phyloP scores from a whole-genome alignment of 331 rosid species.

The Spiraea crenata region DNA sequence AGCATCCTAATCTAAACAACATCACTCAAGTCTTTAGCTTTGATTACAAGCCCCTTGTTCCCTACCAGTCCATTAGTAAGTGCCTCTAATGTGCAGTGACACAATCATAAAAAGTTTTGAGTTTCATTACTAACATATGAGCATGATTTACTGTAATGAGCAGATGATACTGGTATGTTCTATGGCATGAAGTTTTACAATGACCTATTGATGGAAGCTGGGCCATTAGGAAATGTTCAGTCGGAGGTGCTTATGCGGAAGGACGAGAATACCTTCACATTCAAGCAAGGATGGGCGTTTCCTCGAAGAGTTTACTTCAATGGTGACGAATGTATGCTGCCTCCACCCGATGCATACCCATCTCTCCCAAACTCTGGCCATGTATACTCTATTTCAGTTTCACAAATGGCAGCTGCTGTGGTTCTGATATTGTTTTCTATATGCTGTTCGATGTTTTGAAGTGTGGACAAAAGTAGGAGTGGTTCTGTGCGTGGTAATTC shows the following conservation, averaged over 20 bases:
- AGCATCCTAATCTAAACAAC: constrained; percentile 80
- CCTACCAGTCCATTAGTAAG: constrained; percentile 61
- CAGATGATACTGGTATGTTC: constrained; percentile 98
- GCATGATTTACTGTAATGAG: constrained; percentile 22
- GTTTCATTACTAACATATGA: not conserved
- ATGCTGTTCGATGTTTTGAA: constrained; percentile 20
- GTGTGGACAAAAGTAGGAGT: not conserved
- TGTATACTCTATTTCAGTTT: constrained; percentile 20
- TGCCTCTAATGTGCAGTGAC: not conserved
- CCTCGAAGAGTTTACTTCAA: constrained; percentile 88
- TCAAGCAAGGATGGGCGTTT: constrained; percentile 93
- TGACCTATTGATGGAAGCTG: constrained; percentile 86
- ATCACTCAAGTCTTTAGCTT: constrained; percentile 78
- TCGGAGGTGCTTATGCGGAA: constrained; percentile 82
- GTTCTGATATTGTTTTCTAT: constrained; percentile 35
- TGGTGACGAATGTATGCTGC: constrained; percentile 92
- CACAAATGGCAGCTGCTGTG: constrained; percentile 24
- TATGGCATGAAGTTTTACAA: constrained; percentile 88
- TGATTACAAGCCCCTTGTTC: constrained; percentile 66
- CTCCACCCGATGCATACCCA: constrained; percentile 87
- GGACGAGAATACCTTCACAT: constrained; percentile 66
- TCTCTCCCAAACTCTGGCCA: constrained; percentile 68
- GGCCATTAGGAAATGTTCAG: constrained; percentile 85
- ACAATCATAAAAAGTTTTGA: not conserved
- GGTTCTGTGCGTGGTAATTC: constrained; percentile 11